Evolutionary conservation across 1,284 basidiomycete genomes (phyloP), one percentile per base, ranked within the genome.

Genomic region (Anthracocystis panici-leucophaei): DNA sequence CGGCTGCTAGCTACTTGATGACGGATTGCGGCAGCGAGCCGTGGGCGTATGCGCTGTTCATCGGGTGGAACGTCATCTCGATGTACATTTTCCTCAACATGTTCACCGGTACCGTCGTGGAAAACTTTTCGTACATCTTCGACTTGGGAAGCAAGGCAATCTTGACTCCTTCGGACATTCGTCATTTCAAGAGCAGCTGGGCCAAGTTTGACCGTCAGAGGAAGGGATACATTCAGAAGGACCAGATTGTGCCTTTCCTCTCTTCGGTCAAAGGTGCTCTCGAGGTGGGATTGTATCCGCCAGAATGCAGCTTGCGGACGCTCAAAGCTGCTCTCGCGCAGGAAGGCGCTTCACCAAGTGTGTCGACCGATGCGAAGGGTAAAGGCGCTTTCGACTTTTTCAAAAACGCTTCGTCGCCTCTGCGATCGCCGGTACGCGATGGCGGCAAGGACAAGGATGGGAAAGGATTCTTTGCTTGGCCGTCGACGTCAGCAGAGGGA

Each of bases 61-160:
- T 97, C 79, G 90, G 92, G 0, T 99, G 96, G 96, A 98, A 98
- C 84, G 87, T 99, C 42, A 88, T 98, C 53, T 95, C 93, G 89
- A 97, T 97, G 93, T 41, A 58, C 67, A 76, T 74, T 67, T 95
- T 98, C 87, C 89, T 94, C 78, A 97, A 97, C 87, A 91, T 80
- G 63, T 62, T 80, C 46, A 70, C 77, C 89, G 91, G 91, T 92
- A 93, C 95, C 71, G 93, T 98, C 62, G 95, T 98, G 79, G 92
- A 98, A 85, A 97, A 93, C 82, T 98, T 99, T 85, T 93, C 94
- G 21, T 97, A 96, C 85, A 93, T 98, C 10, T 96, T 95, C 86
- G 94, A 97, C 57, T 90, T 93, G 7, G 92, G 93, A 21, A 91
- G 92, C n/a, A 90, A 91, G 29, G 92, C 91, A 60, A 91, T 92